Percentiles rank a stretch among this genome's conserved stretches.
phyloP scores from a whole-genome alignment of 495 filamentous ascomycete species.

The Cercophora sp. region DNA sequence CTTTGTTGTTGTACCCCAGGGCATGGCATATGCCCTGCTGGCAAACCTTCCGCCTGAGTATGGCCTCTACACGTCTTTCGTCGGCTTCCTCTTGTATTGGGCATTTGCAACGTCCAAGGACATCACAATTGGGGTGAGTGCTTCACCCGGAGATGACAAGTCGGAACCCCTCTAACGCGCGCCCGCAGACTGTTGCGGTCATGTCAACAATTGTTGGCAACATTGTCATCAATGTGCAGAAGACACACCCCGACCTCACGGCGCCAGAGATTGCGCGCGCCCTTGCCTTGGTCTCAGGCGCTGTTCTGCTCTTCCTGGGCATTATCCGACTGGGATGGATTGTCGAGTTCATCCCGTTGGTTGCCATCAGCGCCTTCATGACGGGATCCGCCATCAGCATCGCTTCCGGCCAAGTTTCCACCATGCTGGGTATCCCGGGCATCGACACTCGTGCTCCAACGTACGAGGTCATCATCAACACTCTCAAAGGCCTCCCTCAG shows the following conservation, averaged over 20 bases:
- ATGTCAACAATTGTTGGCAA: conserved; percentile 87
- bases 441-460: conserved; percentile 47
- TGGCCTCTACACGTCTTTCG: conserved; percentile 64
- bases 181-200: conserved; percentile 84
- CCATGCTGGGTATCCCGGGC: conserved; percentile 44
- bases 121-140: conserved; percentile 62
- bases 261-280: conserved; percentile 39
- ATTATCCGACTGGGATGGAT: conserved; percentile 47
- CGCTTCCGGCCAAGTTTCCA: conserved; percentile 46
- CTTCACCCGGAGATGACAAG: not conserved
- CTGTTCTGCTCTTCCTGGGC: conserved; percentile 46
- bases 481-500: conserved; percentile 42
- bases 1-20: conserved; percentile 42
- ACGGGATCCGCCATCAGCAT: conserved; percentile 53
- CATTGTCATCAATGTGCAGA: conserved; percentile 57
- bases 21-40: conserved; percentile 62
- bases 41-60: conserved; percentile 55
- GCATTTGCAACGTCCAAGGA: conserved; percentile 68
- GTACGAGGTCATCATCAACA: conserved; percentile 52
- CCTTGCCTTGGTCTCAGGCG: conserved; percentile 45
- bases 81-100: conserved; percentile 64
- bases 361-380: conserved; percentile 52
- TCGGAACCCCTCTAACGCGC: not conserved
- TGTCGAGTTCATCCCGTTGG: conserved; percentile 51
- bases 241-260: conserved; percentile 35